These are phyloP conservation scores for Syzygium aqueum DNA, from an alignment of 345 rosid species.

Conservation along the genomic window DNA sequence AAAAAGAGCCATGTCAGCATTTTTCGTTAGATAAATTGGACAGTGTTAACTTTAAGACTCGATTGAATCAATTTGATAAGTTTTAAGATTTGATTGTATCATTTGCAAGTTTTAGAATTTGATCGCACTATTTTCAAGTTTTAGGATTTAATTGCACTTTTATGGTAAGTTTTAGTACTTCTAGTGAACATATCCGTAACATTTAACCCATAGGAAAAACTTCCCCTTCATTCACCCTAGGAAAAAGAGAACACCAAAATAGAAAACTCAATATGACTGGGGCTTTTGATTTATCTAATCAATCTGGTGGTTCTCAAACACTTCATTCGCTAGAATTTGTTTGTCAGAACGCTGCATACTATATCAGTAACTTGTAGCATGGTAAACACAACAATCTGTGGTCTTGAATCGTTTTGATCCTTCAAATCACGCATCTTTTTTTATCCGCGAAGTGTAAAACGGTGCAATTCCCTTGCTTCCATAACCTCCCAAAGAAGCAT, in stretches of 20 bases:
- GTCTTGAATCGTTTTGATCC: not conserved
- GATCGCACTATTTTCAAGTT: no score
- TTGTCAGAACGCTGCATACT: not conserved
- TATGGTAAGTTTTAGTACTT: no score
- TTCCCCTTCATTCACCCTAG: not conserved
- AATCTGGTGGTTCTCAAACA: not conserved
- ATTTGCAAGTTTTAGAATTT: no score
- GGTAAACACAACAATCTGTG: rapidly evolving
- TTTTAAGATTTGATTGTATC: no score
- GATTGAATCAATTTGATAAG: no score
- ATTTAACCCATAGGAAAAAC: not conserved
- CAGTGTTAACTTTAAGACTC: no score
- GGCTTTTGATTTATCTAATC: not conserved
- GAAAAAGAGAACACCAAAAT: not conserved
- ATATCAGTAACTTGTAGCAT: not conserved
- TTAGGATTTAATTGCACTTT: no score
- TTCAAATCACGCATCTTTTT: not conserved
- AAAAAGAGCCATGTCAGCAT: no score
- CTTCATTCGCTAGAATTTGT: not conserved
- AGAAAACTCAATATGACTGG: not conserved
- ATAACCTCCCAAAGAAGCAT: not conserved
- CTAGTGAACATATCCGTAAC: no score
- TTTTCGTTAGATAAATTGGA: no score
- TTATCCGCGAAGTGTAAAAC: not conserved
- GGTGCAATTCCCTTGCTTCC: not conserved